phyloP scores from a whole-genome alignment of 73 alveolate species.

The Paramecium sonneborni region DNA sequence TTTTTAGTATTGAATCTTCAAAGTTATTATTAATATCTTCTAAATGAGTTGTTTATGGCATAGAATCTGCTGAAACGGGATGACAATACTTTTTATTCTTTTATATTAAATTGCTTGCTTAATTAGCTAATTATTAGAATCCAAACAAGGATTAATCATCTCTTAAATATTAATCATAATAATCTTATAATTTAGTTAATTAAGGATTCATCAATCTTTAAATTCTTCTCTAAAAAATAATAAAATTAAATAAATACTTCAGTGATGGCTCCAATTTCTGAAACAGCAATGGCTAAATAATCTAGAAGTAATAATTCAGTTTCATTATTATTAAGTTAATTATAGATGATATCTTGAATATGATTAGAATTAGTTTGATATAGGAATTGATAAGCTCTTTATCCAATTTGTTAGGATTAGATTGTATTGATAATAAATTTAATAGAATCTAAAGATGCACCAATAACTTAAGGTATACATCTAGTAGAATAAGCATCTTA shows the following conservation, averaged over 20 bases:
- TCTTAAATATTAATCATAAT: not conserved
- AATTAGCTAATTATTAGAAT: not conserved
- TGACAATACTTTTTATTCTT: slow-evolving; percentile 13
- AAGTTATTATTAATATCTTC: slow-evolving; percentile 39
- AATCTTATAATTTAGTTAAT: not conserved
- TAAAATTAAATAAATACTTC: not conserved
- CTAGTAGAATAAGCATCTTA: slow-evolving; percentile 45
- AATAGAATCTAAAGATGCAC: not conserved
- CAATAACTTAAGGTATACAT: slow-evolving; percentile 39
- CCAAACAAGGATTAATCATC: not conserved
- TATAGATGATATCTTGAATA: not conserved
- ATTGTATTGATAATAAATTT: not conserved
- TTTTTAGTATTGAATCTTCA: not conserved
- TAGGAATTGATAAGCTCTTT: not conserved
- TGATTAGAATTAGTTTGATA: not conserved
- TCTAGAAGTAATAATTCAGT: not conserved
- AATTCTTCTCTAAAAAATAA: not conserved
- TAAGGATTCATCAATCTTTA: slow-evolving; percentile 21
- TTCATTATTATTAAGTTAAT: slow-evolving; percentile 3
- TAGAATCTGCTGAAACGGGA: slow-evolving; percentile 22
- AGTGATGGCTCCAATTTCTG: slow-evolving; percentile 52
- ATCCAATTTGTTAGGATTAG: not conserved
- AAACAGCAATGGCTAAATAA: slow-evolving; percentile 14
- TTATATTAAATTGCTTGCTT: slow-evolving; percentile 13
- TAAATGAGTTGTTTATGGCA: slow-evolving; percentile 37